These are phyloP conservation scores for Cinchona pubescens DNA, from an alignment of 257 asterid species.

Conservation along the genomic window DNA sequence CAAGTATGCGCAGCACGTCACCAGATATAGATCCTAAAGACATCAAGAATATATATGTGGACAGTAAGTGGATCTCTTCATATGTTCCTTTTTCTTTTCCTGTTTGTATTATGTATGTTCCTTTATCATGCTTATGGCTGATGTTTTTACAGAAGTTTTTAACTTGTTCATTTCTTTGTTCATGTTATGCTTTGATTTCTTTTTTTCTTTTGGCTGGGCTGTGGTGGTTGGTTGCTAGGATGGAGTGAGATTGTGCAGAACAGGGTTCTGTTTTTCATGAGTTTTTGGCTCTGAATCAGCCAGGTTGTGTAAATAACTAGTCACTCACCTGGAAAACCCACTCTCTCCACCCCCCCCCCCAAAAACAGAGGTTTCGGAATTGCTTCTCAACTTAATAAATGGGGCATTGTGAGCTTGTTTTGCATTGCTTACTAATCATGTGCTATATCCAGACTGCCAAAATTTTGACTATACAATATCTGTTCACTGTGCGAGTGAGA, in stretches of 20 bases:
- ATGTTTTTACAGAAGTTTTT: background rate
- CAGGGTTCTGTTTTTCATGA: background rate
- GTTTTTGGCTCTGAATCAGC: background rate
- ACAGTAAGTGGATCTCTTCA: constrained; percentile 57
- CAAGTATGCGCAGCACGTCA: constrained; percentile 44
- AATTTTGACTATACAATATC: background rate
- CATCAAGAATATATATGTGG: constrained; percentile 89
- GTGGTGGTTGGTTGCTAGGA: background rate
- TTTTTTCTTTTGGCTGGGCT: background rate
- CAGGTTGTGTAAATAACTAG: background rate
- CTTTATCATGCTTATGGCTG: background rate
- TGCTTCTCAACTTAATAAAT: too few relatives aligned
- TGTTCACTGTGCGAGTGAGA: background rate
- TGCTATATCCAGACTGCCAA: background rate
- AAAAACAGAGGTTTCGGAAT: too few relatives aligned
- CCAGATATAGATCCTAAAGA: constrained; percentile 81
- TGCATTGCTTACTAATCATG: background rate
- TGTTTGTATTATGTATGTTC: too few relatives aligned
- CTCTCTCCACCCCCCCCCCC: too few relatives aligned
- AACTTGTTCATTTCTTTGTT: background rate
- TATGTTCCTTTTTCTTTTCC: constrained; percentile 2
- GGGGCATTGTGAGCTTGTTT: too few relatives aligned
- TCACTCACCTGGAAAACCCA: too few relatives aligned
- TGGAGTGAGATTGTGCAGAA: constrained; percentile 1
- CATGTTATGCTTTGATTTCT: background rate